These are phyloP conservation scores for Cubamyces sp. DNA, from an alignment of 768 basidiomycete genomes.

Conservation along the genomic window DNA sequence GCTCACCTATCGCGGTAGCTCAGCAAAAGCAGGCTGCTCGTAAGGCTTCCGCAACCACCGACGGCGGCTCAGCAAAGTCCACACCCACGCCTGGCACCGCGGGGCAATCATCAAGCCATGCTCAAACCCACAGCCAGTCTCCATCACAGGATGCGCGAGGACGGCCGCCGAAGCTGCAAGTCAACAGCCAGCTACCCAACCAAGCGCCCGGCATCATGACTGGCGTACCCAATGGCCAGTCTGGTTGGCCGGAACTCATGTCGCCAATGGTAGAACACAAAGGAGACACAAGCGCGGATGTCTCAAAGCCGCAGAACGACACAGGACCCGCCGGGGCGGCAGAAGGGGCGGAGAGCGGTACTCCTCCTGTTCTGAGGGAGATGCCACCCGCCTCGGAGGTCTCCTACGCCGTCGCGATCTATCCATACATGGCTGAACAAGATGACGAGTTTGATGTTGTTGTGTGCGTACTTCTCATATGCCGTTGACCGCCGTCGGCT, in stretches of 20 bases:
- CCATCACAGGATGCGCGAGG: conserved; percentile 36
- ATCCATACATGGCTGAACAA: conserved; percentile 98
- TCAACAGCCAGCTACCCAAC: conserved; percentile 51
- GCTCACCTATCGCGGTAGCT: conserved; percentile 95
- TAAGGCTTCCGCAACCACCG: conserved; percentile 55
- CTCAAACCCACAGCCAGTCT: conserved; percentile 40
- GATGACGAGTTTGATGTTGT: conserved; percentile 98
- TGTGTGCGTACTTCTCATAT: conserved; percentile 55
- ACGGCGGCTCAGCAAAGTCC: conserved; percentile 43
- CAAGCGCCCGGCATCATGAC: conserved; percentile 55
- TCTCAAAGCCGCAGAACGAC: conserved; percentile 40
- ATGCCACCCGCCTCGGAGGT: conserved; percentile 51
- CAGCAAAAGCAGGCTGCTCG: conserved; percentile 94
- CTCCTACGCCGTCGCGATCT: conserved; percentile 96
- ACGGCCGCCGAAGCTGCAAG: conserved; percentile 72
- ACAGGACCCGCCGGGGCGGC: conserved; percentile 29
- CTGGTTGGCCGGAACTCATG: conserved; percentile 76
- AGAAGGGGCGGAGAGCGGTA: conserved; percentile 36
- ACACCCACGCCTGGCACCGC: conserved; percentile 30
- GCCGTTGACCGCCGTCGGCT: conserved; percentile 4
- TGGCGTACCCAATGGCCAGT: conserved; percentile 59
- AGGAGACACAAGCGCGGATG: conserved; percentile 36
- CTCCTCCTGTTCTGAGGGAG: conserved; percentile 33
- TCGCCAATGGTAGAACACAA: conserved; percentile 60
- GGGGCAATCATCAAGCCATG: conserved; percentile 41